Percentiles rank a stretch among this genome's conserved stretches.
These are phyloP conservation scores for Chaetomium olivaceum DNA, from an alignment of 2,329 filamentous ascomycete species.

Conservation along the genomic window DNA sequence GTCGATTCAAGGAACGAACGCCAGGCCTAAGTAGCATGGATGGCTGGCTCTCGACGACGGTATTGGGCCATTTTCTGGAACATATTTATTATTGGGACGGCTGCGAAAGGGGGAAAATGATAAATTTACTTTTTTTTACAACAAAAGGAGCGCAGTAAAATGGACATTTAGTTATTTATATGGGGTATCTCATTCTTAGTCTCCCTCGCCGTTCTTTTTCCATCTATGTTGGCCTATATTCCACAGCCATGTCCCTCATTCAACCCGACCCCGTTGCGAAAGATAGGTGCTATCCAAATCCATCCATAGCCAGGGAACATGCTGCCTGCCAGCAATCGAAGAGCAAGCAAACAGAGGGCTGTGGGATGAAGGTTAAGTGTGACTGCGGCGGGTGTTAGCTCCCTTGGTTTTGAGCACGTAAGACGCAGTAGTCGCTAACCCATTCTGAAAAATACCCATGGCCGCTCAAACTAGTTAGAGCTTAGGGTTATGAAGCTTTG, in stretches of 20 bases:
- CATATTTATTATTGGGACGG: neutral
- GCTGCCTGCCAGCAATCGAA: neutral
- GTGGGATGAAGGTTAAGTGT: neutral
- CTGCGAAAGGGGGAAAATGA: neutral
- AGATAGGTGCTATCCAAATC: neutral
- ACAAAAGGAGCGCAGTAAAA: neutral
- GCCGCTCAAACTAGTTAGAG: neutral
- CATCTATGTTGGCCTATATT: neutral
- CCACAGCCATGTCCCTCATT: neutral
- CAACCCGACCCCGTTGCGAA: neutral
- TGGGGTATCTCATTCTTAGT: neutral
- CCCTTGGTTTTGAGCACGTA: neutral
- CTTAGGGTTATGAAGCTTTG: neutral
- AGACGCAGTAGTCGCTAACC: neutral
- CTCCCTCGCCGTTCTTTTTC: neutral
- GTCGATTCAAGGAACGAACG: neutral
- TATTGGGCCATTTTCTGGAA: neutral
- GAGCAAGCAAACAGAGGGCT: neutral
- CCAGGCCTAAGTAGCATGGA: neutral
- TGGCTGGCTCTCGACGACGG: neutral
- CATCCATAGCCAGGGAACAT: neutral
- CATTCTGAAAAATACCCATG: neutral
- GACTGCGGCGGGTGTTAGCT: constrained; percentile 3
- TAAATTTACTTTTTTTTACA: neutral
- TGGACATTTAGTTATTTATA: neutral